Base-by-base conservation (phyloP, 1,284 basidiomycete species). In the Jaminaea rosea region DNA sequence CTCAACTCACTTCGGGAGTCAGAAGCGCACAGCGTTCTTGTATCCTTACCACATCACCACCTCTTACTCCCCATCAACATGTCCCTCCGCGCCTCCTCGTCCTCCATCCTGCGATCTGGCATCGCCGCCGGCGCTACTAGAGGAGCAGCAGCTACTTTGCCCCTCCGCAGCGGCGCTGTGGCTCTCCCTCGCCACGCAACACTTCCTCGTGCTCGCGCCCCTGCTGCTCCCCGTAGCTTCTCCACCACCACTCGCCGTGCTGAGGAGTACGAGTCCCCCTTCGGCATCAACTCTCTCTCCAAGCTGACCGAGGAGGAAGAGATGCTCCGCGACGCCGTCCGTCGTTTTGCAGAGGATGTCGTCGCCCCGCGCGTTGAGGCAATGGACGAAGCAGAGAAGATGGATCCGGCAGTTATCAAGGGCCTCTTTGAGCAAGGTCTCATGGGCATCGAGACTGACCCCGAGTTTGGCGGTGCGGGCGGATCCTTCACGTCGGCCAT, bases 371-470 rank as follows among this genome's bases (percentile, higher is more conserved):
- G 84, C 73, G 92, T 96, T 50, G 82, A 84, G 36, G 88, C 91
- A 71, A 99, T 99, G 94, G 93, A 99, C 75, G 93, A 99, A 79
- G 85, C 85, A 49, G 94, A 99, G 76, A 79, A 78, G 67, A 98
- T 99, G 94, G 90, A 96, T 74, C 84, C 87, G 1, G 79, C 77
- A 1, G 77, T 98, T 67, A 89, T 98, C 73, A 81, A 88, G 69
- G 88, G 85, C 0, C 80, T 97, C 19, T 98, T 96, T 60, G 90
- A 96, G 55, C 89, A 96, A 77, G 93, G 93, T 27, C 89, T 96
- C 72, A 98, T 98, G 94, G 92, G 87, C 46, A 91, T 99, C 62
- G 93, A 98, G 78, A 96, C 89, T 3, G 81, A 80, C 51, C 80
- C 82, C 11, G 88, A 87, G 32, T 82, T 86, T 59, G 87, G 86